Percentiles rank a stretch among this genome's conserved stretches.
Conservation (phyloP, 2,329 filamentous ascomycete species). For the Epichloe festucae region DNA sequence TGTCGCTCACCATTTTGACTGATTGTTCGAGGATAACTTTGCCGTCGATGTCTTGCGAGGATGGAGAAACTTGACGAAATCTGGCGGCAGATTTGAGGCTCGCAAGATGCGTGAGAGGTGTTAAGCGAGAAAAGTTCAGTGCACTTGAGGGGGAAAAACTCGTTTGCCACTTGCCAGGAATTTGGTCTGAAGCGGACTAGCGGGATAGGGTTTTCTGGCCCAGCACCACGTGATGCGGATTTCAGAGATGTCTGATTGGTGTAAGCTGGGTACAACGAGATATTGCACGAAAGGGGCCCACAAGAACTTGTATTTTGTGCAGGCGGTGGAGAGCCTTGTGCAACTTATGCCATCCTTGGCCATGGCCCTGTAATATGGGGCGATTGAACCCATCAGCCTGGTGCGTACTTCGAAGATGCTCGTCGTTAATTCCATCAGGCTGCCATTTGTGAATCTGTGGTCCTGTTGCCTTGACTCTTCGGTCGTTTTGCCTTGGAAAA, state of each 20-base stretch:
- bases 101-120: constrained; percentile 34
- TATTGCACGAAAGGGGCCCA: not conserved
- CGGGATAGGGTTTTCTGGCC: constrained; percentile 25
- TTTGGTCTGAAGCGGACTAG: constrained; percentile 25
- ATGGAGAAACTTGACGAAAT: constrained; percentile 37
- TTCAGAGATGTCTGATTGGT: constrained; percentile 9
- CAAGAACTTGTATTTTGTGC: constrained; percentile 7
- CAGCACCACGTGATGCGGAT: constrained; percentile 23
- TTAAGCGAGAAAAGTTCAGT: constrained; percentile 37
- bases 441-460: not conserved
- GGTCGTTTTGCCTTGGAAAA: not conserved
- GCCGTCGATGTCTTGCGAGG: constrained; percentile 33
- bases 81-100: constrained; percentile 43
- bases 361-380: too few species aligned
- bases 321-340: constrained; percentile 6
- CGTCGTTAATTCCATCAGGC: constrained; percentile 2
- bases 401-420: not conserved
- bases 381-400: not conserved
- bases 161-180: constrained; percentile 24
- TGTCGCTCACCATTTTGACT: constrained; percentile 57
- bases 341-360: not conserved
- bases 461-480: not conserved
- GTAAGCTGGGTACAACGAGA: not conserved
- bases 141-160: constrained; percentile 21
- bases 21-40: constrained; percentile 29